Evolutionary conservation across 108 stramenopile species (phyloP).

Genomic region (Craspedostauros australis): DNA sequence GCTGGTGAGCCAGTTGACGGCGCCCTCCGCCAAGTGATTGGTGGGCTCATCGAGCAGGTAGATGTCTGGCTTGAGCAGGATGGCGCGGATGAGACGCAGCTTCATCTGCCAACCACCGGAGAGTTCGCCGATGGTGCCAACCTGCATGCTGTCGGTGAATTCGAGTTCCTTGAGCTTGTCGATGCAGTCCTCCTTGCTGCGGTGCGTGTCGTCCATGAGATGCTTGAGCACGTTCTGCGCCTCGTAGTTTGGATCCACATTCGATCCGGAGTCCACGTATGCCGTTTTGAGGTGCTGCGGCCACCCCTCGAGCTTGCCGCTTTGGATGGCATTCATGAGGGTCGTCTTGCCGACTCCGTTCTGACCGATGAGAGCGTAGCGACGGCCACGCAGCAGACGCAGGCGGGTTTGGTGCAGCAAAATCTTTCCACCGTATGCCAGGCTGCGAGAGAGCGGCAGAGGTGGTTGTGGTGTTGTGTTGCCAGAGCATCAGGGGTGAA

Average conservation of each 20-base stretch:
- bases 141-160: constrained; percentile 82
- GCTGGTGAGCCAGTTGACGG: constrained; percentile 85
- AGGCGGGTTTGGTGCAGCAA: constrained; percentile 93
- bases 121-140: constrained; percentile 86
- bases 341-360: constrained; percentile 98
- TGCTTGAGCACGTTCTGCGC: constrained; percentile 59
- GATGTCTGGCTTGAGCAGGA: constrained; percentile 87
- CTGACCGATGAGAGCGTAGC: constrained; percentile 94
- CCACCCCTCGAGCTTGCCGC: constrained; percentile 97
- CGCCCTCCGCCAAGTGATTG: constrained; percentile 79
- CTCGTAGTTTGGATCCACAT: constrained; percentile 90
- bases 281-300: constrained; percentile 84
- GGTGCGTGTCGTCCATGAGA: constrained; percentile 36
- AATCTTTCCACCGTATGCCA: constrained; percentile 98
- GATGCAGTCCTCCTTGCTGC: constrained; percentile 63
- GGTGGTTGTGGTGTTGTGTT: background rate
- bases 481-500: too few relatives aligned
- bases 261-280: constrained; percentile 90
- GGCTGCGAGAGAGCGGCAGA: constrained; percentile 58
- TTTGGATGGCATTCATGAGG: constrained; percentile 95
- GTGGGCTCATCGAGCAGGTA: constrained; percentile 90
- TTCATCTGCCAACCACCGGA: constrained; percentile 99
- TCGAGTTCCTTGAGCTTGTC: constrained; percentile 73
- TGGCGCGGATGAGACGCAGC: constrained; percentile 68
- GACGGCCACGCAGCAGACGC: constrained; percentile 88